Evolutionary conservation across 306 rosid species (phyloP).

Genomic region (Cucurbita moschata): DNA sequence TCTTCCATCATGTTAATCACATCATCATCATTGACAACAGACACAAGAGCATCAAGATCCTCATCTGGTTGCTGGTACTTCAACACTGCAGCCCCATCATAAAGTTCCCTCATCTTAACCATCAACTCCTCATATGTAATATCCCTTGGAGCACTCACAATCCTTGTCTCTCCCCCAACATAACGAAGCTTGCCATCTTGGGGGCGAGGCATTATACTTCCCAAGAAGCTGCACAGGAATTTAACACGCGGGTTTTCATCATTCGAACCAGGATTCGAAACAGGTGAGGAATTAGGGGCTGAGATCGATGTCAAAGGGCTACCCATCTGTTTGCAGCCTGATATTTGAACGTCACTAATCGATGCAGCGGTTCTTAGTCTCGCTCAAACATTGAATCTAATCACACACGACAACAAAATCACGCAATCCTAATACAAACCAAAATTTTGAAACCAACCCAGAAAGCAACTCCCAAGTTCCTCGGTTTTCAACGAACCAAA

Average conservation of each 20-base stretch:
- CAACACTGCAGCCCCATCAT: conserved; percentile 61
- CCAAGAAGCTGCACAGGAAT: conserved; percentile 79
- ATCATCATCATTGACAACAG: conserved; percentile 92
- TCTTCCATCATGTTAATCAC: conserved; percentile 98
- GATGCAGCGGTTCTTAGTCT: conserved; percentile 26
- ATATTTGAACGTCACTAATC: conserved; percentile 26
- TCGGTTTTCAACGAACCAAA: conserved; percentile 4
- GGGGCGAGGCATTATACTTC: conserved; percentile 94
- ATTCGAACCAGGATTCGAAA: conserved; percentile 20
- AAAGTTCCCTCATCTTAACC: conserved; percentile 79
- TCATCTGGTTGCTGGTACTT: conserved; percentile 98
- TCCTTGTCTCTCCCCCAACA: conserved; percentile 94
- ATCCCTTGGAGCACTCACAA: conserved; percentile 64
- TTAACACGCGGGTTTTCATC: conserved; percentile 68
- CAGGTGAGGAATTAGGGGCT: conserved; percentile 22
- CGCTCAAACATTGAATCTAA: conserved; percentile 39
- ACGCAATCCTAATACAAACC: conserved; percentile 16
- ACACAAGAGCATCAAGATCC: conserved; percentile 93
- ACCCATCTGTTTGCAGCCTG: conserved; percentile 38
- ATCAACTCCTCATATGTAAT: conserved; percentile 72
- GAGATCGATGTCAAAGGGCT: conserved; percentile 40
- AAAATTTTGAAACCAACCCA: conserved; percentile 2
- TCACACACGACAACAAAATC: conserved; percentile 37
- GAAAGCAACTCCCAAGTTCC: neutral
- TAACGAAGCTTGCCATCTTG: conserved; percentile 91